Conservation (phyloP, 2,329 filamentous ascomycete genomes). For the Ceratocystis destructans region DNA sequence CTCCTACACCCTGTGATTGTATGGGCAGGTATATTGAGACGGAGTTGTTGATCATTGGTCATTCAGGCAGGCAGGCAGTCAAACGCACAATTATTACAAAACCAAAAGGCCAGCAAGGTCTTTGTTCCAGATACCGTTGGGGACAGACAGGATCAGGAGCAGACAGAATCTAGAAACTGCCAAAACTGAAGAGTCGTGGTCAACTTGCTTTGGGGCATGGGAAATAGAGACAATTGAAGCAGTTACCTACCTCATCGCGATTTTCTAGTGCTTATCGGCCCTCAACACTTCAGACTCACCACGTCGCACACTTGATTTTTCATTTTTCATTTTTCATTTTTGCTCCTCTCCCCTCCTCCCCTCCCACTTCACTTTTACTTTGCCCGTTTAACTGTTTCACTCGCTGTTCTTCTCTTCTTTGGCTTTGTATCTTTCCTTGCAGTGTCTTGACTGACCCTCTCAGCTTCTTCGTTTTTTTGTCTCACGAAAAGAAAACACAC, state of each 20-base stretch:
- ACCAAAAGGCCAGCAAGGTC: not conserved
- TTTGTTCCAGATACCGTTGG: not conserved
- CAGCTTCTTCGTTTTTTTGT: not conserved
- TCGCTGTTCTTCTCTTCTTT: not conserved
- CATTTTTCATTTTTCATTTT: not conserved
- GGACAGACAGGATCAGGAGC: not conserved
- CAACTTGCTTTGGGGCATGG: not conserved
- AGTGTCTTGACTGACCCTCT: not conserved
- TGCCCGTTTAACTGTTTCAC: not conserved
- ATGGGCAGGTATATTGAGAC: conserved; percentile 1
- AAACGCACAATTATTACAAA: not conserved
- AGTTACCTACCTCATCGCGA: conserved; percentile 5
- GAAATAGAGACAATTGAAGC: conserved; percentile 10
- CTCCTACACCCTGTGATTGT: not conserved
- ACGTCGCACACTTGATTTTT: not conserved
- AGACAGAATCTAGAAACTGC: not conserved
- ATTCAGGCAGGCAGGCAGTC: not conserved
- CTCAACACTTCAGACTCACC: conserved; percentile 1
- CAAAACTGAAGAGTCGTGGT: not conserved
- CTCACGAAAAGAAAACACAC: not conserved
- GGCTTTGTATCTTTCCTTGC: not conserved
- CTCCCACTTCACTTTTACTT: not conserved
- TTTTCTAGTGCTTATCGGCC: conserved; percentile 4
- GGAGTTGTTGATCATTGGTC: not conserved
- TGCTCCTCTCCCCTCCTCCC: not conserved